Base-by-base conservation (phyloP, 768 basidiomycete species). In the Russula abietina region DNA sequence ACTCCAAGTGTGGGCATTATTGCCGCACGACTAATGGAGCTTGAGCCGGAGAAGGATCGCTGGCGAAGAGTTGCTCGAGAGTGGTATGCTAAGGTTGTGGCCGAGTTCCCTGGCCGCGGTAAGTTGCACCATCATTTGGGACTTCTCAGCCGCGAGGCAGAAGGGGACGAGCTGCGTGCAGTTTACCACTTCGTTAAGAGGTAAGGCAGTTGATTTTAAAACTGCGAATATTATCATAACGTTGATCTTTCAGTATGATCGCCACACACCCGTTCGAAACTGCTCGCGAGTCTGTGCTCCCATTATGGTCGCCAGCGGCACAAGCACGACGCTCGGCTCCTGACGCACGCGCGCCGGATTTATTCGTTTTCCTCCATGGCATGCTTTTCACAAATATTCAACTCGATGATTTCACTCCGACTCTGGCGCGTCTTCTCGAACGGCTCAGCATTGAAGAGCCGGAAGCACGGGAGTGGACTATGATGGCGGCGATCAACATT, bases 381-480 rank as follows among this genome's bases (percentile, higher is more conserved):
- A 95, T 98, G 93, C 80, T 99, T 1, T 98, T 98, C 76, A 98
- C 97, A 16, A 88, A 90, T 66, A 93, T 97, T 66, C 83, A 94
- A 66, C 84, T 99, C 30, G 97, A 99, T 72, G 90, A 94, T 71
- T 98, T 98, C 71, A 75, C 82, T 48, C 79, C 86, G 14, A 87
- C 87, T 0, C 82, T 94, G 28, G 88, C 87, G 1, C 87, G 93
- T 22, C 90, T 95, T 71, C 80, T 93, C 57, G 94, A 96, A 73
- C 87, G 91, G 45, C 81, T 96, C 3, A 81, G 86, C 57, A 87
- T 94, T 61, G 91, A 95, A 64, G 85, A 83, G 11, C 87, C 84
- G 0, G 83, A 89, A 67, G 88, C 87, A 70, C 84, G 87, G 32
- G 92, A 96, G 60, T 99, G 97, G 97, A 87, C 92, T 68, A 93